Evolutionary conservation across 2,329 filamentous ascomycete genomes (phyloP).

Genomic region (Colletotrichum theobromicola): DNA sequence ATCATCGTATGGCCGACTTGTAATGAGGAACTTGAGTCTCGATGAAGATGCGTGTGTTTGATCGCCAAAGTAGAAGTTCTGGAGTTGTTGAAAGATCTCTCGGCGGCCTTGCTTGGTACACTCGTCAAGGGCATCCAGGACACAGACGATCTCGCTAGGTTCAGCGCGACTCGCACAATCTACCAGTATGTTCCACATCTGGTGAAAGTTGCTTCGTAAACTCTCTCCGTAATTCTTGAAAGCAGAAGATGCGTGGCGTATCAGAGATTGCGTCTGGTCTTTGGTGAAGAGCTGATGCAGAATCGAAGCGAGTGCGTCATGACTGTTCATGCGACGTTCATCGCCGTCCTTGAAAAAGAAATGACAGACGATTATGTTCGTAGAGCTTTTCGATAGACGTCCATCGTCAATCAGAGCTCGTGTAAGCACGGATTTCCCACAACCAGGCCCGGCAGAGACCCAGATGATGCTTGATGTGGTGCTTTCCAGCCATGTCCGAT

Average conservation of each 20-base stretch:
- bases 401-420: slow-evolving; percentile 31
- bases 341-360: background rate
- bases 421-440: slow-evolving; percentile 38
- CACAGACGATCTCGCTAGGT: background rate
- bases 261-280: slow-evolving; percentile 2
- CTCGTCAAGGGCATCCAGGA: background rate
- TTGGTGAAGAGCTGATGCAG: slow-evolving; percentile 32
- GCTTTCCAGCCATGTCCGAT: slow-evolving; percentile 30
- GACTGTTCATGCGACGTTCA: slow-evolving; percentile 22
- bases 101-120: rapidly evolving
- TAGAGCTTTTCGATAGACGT: slow-evolving; percentile 21
- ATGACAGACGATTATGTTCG: slow-evolving; percentile 23
- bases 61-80: background rate
- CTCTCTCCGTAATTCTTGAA: slow-evolving; percentile 3
- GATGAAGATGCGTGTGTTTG: rapidly evolving
- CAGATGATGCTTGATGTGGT: slow-evolving; percentile 29
- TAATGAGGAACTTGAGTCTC: background rate
- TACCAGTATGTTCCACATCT: background rate
- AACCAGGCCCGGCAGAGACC: slow-evolving; percentile 36
- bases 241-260: background rate
- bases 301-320: slow-evolving; percentile 27
- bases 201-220: slow-evolving; percentile 2
- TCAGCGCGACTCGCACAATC: rapidly evolving
- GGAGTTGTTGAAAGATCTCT: background rate
- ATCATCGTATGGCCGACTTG: background rate